phyloP scores from a whole-genome alignment of 1,284 basidiomycete species.

The Marasmius tenuissimus region DNA sequence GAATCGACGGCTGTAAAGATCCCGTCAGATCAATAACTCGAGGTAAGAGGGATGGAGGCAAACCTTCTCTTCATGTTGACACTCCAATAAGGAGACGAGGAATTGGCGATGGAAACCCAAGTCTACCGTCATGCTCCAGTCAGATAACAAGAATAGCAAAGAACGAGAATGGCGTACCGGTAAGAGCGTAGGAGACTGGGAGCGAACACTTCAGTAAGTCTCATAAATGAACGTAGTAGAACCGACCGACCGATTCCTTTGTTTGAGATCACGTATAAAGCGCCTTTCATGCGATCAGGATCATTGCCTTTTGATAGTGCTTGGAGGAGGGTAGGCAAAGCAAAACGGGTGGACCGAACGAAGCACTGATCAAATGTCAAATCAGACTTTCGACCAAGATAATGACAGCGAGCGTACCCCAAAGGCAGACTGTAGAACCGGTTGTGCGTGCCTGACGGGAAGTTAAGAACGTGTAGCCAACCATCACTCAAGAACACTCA shows the following conservation, averaged over 20 bases:
- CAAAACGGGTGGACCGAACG: constrained; percentile 77
- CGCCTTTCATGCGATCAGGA: constrained; percentile 95
- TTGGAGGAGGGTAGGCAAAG: constrained; percentile 72
- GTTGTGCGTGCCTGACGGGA: constrained; percentile 64
- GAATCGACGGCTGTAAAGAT: constrained; percentile 75
- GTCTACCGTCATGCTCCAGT: constrained; percentile 41
- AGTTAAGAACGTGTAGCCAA: constrained; percentile 3
- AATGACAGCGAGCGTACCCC: constrained; percentile 44
- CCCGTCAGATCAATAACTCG: constrained; percentile 9
- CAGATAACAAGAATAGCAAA: constrained; percentile 6
- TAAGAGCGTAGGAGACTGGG: constrained; percentile 60
- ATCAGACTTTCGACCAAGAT: constrained; percentile 8
- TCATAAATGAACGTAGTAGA: constrained; percentile 4
- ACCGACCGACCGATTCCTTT: constrained; percentile 61
- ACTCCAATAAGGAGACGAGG: constrained; percentile 73
- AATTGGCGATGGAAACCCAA: constrained; percentile 67
- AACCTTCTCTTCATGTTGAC: constrained; percentile 93
- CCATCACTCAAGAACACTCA: constrained; percentile 26
- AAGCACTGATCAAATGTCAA: constrained; percentile 55
- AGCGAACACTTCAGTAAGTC: not conserved
- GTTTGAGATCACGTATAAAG: constrained; percentile 84
- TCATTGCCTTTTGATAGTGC: constrained; percentile 76
- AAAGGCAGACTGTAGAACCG: constrained; percentile 66
- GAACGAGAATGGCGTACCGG: constrained; percentile 41
- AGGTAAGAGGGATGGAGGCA: not conserved